Percentiles rank a stretch among this genome's conserved stretches.
Evolutionary conservation across 2,329 filamentous ascomycete genomes (phyloP).

Genomic region (Fusarium poae): DNA sequence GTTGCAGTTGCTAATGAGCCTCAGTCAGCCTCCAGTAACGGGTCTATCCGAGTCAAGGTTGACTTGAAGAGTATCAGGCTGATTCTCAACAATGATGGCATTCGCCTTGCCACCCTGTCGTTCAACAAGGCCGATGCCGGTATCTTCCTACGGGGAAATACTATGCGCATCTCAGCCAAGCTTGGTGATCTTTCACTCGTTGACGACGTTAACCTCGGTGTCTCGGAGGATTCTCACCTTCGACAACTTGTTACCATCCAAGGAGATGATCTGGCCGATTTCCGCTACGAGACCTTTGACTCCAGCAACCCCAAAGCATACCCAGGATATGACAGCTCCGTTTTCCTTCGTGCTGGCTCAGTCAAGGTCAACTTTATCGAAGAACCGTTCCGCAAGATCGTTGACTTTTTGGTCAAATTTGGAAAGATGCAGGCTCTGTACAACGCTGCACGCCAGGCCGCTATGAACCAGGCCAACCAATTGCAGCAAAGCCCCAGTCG

Average conservation of each 20-base stretch:
- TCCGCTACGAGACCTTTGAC: conserved; percentile 97
- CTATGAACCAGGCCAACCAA: conserved; percentile 92
- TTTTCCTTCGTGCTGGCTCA: conserved; percentile 91
- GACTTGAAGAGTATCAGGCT: conserved; percentile 93
- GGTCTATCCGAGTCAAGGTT: conserved; percentile 93
- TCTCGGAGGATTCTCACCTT: conserved; percentile 82
- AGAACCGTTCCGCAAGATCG: conserved; percentile 97
- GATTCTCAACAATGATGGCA: conserved; percentile 97
- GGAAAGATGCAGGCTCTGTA: conserved; percentile 99
- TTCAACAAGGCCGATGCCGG: conserved; percentile 93
- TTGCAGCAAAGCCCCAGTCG: conserved; percentile 90
- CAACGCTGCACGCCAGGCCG: conserved; percentile 94
- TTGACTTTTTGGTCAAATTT: conserved; percentile 98
- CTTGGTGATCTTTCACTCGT: conserved; percentile 90
- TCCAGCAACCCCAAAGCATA: conserved; percentile 76
- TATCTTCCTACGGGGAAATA: conserved; percentile 86
- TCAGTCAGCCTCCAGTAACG: conserved; percentile 58
- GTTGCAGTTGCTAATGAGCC: conserved; percentile 47
- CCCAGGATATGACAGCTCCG: conserved; percentile 93
- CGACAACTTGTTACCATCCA: conserved; percentile 93
- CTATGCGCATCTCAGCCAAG: conserved; percentile 88
- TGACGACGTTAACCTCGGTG: conserved; percentile 94
- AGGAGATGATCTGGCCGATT: conserved; percentile 94
- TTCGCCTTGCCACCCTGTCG: conserved; percentile 90
- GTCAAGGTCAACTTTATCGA: conserved; percentile 98